These are phyloP conservation scores for Rubroboletus pulcherrimus DNA, from an alignment of 768 basidiomycete species.

Conservation along the genomic window DNA sequence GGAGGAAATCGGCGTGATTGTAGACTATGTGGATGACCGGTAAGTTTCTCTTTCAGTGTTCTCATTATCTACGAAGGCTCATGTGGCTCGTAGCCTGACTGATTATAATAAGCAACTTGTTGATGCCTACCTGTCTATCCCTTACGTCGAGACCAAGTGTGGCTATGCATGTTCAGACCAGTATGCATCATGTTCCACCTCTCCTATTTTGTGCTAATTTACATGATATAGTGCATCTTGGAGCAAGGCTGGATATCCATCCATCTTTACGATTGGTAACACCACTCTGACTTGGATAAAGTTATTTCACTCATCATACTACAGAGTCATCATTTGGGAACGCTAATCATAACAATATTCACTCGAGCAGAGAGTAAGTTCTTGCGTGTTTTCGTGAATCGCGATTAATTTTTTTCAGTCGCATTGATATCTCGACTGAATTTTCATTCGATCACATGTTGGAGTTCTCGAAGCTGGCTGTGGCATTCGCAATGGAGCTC, in stretches of 20 bases:
- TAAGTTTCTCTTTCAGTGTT: slow-evolving; percentile 34
- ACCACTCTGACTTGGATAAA: neutral
- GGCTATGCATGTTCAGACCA: slow-evolving; percentile 95
- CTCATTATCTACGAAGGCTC: neutral
- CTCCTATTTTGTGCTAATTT: slow-evolving; percentile 22
- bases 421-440: slow-evolving; percentile 80
- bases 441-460: slow-evolving; percentile 90
- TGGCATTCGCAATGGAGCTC: slow-evolving; percentile 76
- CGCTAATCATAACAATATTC: slow-evolving; percentile 73
- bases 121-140: slow-evolving; percentile 76
- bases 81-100: slow-evolving; percentile 54
- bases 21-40: slow-evolving; percentile 72
- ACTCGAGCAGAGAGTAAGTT: slow-evolving; percentile 74
- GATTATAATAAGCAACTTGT: slow-evolving; percentile 74
- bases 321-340: slow-evolving; percentile 68
- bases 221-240: slow-evolving; percentile 59
- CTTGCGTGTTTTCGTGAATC: slow-evolving; percentile 37
- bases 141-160: slow-evolving; percentile 80
- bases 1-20: slow-evolving; percentile 82
- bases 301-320: neutral
- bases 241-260: slow-evolving; percentile 81
- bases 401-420: slow-evolving; percentile 41
- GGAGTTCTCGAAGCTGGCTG: slow-evolving; percentile 81
- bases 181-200: slow-evolving; percentile 40
- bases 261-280: slow-evolving; percentile 71